Conservation (phyloP, 176 grass and related monocot genomes). For the Eremochloa ophiuroides region DNA sequence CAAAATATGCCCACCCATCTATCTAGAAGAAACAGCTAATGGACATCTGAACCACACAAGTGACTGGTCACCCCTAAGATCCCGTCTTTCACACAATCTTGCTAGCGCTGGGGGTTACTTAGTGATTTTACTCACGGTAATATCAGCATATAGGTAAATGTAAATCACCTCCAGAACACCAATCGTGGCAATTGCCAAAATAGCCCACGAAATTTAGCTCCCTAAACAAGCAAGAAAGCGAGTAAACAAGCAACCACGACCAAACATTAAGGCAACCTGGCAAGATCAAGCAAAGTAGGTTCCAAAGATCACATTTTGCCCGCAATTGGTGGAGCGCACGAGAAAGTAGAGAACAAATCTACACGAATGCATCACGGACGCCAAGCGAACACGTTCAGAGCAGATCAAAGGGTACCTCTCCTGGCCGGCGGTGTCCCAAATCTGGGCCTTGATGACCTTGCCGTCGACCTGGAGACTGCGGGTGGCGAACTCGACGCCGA, state of each 20-base stretch:
- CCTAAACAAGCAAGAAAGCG: not conserved
- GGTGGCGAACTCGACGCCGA: slow-evolving; percentile 97
- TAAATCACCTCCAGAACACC: not conserved
- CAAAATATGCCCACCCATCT: not conserved
- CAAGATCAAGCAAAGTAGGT: slow-evolving; percentile 6
- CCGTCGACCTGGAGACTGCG: slow-evolving; percentile 67
- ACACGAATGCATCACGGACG: not conserved
- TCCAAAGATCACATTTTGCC: not conserved
- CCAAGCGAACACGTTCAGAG: not conserved
- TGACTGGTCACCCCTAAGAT: slow-evolving; percentile 7
- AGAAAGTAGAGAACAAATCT: slow-evolving; percentile 13
- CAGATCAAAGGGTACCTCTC: slow-evolving; percentile 46
- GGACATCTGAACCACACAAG: slow-evolving; percentile 26
- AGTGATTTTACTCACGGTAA: not conserved
- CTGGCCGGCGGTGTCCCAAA: slow-evolving; percentile 79
- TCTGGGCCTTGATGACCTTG: slow-evolving; percentile 78
- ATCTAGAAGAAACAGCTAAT: not conserved
- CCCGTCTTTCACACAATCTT: slow-evolving; percentile 12
- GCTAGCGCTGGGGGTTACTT: not conserved
- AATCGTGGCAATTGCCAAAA: not conserved
- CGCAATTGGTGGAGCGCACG: not conserved
- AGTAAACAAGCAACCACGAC: not conserved
- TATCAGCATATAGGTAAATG: not conserved
- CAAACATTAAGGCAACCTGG: not conserved
- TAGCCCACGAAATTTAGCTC: not conserved